A percentile compares a stretch with the other conserved stretches of the same genome.
Evolutionary conservation across 2,329 filamentous ascomycete species (phyloP).

Genomic region (Neonectria punicea): DNA sequence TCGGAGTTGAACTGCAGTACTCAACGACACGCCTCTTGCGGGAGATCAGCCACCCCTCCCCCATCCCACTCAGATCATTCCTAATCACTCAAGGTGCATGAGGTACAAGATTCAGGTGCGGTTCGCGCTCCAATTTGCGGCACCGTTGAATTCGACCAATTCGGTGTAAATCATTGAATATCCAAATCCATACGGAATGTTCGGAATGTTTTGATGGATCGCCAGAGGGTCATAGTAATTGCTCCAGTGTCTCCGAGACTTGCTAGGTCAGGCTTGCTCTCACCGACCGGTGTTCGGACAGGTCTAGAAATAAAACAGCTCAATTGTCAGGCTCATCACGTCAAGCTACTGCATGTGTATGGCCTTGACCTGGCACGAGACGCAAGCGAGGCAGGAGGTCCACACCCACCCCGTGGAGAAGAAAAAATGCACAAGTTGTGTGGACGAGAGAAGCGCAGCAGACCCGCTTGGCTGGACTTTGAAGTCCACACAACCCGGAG

Average conservation of each 20-base stretch:
- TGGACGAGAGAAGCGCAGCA: slow-evolving; percentile 20
- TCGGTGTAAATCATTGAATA: neutral
- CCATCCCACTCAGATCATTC: slow-evolving; percentile 8
- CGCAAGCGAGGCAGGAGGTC: slow-evolving; percentile 22
- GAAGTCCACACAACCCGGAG: slow-evolving; percentile 13
- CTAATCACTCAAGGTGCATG: neutral
- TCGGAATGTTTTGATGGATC: slow-evolving; percentile 9
- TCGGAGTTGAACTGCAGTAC: slow-evolving; percentile 5
- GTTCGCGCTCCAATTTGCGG: neutral
- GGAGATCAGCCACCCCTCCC: slow-evolving; percentile 36
- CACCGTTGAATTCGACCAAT: neutral
- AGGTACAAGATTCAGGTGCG: neutral
- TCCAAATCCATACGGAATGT: neutral
- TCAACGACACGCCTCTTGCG: slow-evolving; percentile 18
- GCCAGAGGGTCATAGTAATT: neutral
- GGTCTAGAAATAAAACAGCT: slow-evolving; percentile 26
- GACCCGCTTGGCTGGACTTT: slow-evolving; percentile 27
- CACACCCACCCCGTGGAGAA: slow-evolving; percentile 37
- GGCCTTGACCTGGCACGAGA: slow-evolving; percentile 37
- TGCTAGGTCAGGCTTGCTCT: slow-evolving; percentile 6
- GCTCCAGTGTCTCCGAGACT: slow-evolving; percentile 3
- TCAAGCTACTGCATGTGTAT: slow-evolving; percentile 28
- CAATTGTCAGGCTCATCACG: slow-evolving; percentile 35
- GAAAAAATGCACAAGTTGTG: slow-evolving; percentile 15
- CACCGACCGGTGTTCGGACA: slow-evolving; percentile 22